A percentile compares a stretch with the other conserved stretches of the same genome.
phyloP scores from a whole-genome alignment of 306 rosid species.

The Trichosanthes cucumerina region DNA sequence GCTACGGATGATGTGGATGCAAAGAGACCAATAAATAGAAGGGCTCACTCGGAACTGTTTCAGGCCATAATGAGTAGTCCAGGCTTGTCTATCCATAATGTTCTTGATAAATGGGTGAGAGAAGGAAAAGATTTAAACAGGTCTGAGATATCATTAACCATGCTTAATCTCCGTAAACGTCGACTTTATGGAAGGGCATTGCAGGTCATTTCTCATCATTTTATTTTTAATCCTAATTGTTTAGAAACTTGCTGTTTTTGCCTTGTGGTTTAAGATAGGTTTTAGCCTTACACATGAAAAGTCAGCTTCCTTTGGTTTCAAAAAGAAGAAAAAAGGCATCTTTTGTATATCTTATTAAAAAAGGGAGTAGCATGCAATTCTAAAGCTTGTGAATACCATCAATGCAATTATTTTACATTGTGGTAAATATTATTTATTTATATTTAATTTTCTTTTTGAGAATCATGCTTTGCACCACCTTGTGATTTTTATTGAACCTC shows the following conservation, averaged over 20 bases:
- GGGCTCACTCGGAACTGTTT: constrained; percentile 27
- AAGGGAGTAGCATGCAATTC: background rate
- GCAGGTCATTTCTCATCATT: constrained; percentile 36
- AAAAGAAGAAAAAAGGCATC: background rate
- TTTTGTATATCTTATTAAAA: background rate
- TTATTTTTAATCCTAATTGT: background rate
- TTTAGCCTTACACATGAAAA: background rate
- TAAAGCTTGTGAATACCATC: background rate
- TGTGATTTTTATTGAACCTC: background rate
- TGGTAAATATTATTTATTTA: background rate
- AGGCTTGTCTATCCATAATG: constrained; percentile 17
- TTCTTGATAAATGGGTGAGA: constrained; percentile 55
- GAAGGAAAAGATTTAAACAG: constrained; percentile 51
- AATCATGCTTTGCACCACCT: background rate
- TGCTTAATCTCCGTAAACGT: constrained; percentile 34
- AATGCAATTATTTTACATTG: background rate
- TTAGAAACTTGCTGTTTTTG: background rate
- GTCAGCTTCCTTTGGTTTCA: background rate
- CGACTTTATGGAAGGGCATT: constrained; percentile 52
- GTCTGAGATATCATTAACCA: constrained; percentile 36
- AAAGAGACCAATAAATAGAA: constrained; percentile 7
- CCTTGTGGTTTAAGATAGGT: background rate
- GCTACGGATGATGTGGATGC: constrained; percentile 15
- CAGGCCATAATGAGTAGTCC: constrained; percentile 31
- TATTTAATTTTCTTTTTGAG: background rate